Evolutionary conservation across 2,329 filamentous ascomycete species (phyloP).

Genomic region (Mycosphaerelloides madeirae): DNA sequence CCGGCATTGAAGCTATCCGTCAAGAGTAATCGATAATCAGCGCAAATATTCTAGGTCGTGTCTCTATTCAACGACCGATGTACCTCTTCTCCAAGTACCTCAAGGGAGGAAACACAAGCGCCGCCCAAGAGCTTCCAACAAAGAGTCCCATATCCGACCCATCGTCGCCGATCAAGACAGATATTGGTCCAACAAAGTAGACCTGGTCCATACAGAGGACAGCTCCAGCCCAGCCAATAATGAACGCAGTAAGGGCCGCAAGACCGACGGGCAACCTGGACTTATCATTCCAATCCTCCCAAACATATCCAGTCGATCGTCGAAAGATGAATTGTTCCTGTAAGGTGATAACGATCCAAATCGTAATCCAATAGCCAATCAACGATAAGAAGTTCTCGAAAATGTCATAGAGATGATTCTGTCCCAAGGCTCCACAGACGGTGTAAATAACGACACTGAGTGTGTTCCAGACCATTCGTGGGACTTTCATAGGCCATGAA

Average conservation of each 20-base stretch:
- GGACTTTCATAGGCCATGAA: conserved; percentile 33
- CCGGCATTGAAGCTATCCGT: too few species aligned
- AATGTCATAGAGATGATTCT: conserved; percentile 41
- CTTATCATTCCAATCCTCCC: conserved; percentile 39
- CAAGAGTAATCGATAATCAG: too few species aligned
- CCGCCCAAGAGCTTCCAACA: conserved; percentile 3
- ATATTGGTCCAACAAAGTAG: conserved; percentile 24
- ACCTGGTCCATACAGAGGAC: conserved; percentile 25
- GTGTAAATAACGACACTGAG: conserved; percentile 34
- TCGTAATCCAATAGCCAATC: conserved; percentile 45
- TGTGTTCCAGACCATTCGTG: conserved; percentile 18
- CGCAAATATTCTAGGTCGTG: too few species aligned
- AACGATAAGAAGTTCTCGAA: conserved; percentile 44
- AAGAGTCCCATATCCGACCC: conserved; percentile 6
- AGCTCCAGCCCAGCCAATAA: conserved; percentile 24
- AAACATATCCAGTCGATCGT: conserved; percentile 34
- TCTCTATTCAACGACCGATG: conserved; percentile 6
- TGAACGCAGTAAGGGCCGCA: conserved; percentile 33
- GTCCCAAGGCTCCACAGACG: conserved; percentile 42
- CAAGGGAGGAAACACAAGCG: conserved; percentile 4
- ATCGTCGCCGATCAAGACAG: conserved; percentile 11
- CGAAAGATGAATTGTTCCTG: conserved; percentile 42
- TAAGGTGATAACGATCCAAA: conserved; percentile 40
- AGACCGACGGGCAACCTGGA: conserved; percentile 38
- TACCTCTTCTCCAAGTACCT: conserved; percentile 4